Base-by-base conservation (phyloP, 768 basidiomycete genomes). In the Roridomyces roridus region DNA sequence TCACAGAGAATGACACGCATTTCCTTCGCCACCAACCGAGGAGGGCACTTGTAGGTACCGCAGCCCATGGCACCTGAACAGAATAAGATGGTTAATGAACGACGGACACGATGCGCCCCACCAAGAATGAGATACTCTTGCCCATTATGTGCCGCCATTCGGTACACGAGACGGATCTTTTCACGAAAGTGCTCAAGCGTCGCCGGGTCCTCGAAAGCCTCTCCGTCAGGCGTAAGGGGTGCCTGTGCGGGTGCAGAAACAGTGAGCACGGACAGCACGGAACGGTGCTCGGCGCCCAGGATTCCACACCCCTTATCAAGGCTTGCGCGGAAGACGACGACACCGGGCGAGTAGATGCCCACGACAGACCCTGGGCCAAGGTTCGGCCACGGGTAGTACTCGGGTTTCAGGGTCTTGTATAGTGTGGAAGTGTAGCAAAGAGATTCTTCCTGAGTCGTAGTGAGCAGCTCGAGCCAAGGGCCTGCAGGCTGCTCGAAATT, bases 351-450 rank as follows among this genome's bases (percentile, higher is more conserved):
- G 65, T 63, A 80, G 1, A 80, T 52, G 1, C 77, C 80, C 2
- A 76, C 73, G 5, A 68, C 60, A 17, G 74, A 78, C 1, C 74
- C 74, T 4, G 66, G 68, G 29, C 80, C 80, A 17, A 72, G 63
- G 62, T 81, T 81, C 12, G 77, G 72, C 80, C 80, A 81, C 9
- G 80, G 80, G 50, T 80, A 80, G 55, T 74, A 78, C 7, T 66
- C 64, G 23, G 63, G 62, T 40, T 74, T 74, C 31, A 81, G 71
- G 1, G 79, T 80, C 12, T 55, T 52, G 58, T 76, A 81, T 6
- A 81, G 68, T 5, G 79, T 80, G 4, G 80, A 80, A 9, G 77
- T 76, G 60, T 80, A 81, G 57, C 80, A 81, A 0, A 81, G 69
- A 0, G 79, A 77, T 64, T 81, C 79, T 69, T 80, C 80, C 77